Conservation (phyloP, 2,329 filamentous ascomycete species). For the Chaetomium sp. region DNA sequence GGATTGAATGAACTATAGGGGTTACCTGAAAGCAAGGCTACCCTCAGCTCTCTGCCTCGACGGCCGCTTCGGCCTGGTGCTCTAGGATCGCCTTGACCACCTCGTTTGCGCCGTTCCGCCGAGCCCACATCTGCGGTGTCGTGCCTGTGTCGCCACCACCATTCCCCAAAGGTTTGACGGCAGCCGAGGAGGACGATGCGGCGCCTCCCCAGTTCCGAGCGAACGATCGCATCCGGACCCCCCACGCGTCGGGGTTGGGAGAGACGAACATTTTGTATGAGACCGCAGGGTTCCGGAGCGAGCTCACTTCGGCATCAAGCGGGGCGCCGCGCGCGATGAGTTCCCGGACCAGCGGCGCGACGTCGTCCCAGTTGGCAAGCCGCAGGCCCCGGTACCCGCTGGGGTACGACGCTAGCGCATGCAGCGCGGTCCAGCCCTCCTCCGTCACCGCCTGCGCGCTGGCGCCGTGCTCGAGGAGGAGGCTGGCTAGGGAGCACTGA, state of each 20-base stretch:
- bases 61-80: too few relatives aligned
- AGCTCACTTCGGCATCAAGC: not conserved
- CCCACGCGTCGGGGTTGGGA: not conserved
- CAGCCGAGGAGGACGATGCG: not conserved
- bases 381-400: not conserved
- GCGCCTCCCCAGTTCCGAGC: too few relatives aligned
- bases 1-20: too few relatives aligned
- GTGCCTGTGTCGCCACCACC: not conserved
- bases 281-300: not conserved
- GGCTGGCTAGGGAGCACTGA: conserved; percentile 23
- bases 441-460: conserved; percentile 31
- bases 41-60: too few relatives aligned
- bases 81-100: too few relatives aligned
- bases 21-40: too few relatives aligned
- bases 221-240: not conserved
- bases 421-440: conserved; percentile 37
- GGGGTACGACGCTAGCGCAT: conserved; percentile 24
- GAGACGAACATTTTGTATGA: not conserved
- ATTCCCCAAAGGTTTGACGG: not conserved
- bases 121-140: not conserved
- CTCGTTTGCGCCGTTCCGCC: too few relatives aligned
- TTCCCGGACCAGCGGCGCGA: conserved; percentile 4
- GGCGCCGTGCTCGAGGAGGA: too few relatives aligned
- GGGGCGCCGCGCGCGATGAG: conserved; percentile 13
- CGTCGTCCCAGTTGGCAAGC: not conserved